Evolutionary conservation across 225 moss, liverwort and hornwort genomes (phyloP).

Genomic region (Marchantia paleacea): DNA sequence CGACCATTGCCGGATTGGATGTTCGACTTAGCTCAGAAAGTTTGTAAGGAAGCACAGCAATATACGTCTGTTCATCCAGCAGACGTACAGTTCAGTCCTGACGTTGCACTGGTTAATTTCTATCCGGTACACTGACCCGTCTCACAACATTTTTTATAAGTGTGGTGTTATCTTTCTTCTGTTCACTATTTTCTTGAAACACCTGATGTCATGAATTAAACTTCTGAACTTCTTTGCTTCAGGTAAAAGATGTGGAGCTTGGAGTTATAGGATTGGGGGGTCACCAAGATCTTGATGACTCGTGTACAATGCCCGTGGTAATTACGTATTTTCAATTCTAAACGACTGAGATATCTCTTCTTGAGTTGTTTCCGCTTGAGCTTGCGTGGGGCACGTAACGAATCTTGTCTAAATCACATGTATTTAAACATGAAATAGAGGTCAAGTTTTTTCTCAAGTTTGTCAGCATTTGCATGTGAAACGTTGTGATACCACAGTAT

Average conservation of each 20-base stretch:
- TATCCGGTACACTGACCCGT: slow-evolving; percentile 54
- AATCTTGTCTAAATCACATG: too few species aligned
- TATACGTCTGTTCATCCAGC: slow-evolving; percentile 48
- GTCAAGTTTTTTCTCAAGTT: too few species aligned
- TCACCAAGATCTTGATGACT: slow-evolving; percentile 87
- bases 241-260: slow-evolving; percentile 77
- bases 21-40: slow-evolving; percentile 59
- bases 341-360: neutral
- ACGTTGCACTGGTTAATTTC: slow-evolving; percentile 77
- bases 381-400: too few species aligned
- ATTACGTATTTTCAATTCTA: slow-evolving; percentile 4
- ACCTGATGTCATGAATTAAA: neutral
- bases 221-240: slow-evolving; percentile 7
- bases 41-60: slow-evolving; percentile 54
- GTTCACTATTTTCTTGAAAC: neutral
- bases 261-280: slow-evolving; percentile 87
- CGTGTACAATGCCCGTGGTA: slow-evolving; percentile 84
- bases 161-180: neutral
- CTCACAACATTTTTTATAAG: neutral
- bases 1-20: slow-evolving; percentile 64
- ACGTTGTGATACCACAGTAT: neutral
- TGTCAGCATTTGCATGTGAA: neutral
- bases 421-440: too few species aligned
- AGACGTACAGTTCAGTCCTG: slow-evolving; percentile 54
- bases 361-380: neutral